Evolutionary conservation across 202 grass and related monocot genomes (phyloP).

Genomic region (Carex arenaria): DNA sequence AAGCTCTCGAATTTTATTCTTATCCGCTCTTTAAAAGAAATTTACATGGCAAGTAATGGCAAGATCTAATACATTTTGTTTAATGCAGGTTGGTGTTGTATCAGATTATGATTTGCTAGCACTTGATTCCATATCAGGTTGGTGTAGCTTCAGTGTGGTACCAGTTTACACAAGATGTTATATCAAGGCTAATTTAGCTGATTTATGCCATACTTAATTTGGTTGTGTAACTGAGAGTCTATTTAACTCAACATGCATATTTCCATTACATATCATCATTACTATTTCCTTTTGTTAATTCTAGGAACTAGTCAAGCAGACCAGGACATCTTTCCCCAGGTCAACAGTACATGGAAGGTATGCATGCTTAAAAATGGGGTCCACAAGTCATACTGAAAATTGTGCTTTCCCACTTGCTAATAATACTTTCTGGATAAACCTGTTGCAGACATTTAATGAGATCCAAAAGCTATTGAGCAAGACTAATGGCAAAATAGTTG

Average conservation of each 20-base stretch:
- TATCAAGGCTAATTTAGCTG: not conserved
- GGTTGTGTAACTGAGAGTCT: not conserved
- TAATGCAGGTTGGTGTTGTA: conserved; percentile 77
- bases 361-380: not conserved
- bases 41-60: not conserved
- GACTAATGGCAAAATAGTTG: conserved; percentile 74
- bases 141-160: not conserved
- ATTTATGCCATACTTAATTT: not conserved
- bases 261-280: not conserved
- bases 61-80: not conserved
- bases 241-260: not conserved
- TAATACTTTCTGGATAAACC: conserved; percentile 19
- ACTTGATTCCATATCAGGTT: conserved; percentile 90
- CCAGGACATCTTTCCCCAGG: conserved; percentile 78
- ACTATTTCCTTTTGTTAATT: conserved; percentile 23
- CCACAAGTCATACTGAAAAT: not conserved
- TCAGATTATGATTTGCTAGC: conserved; percentile 97
- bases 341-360: conserved; percentile 96
- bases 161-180: not conserved
- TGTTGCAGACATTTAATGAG: conserved; percentile 73
- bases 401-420: conserved; percentile 13
- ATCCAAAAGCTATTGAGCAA: conserved; percentile 85
- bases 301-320: conserved; percentile 55
- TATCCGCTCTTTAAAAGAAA: not conserved
- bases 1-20: not conserved